Percentiles rank a stretch among this genome's conserved stretches.
phyloP scores from a whole-genome alignment of 257 asterid species.

The Anisodus acutangulus region DNA sequence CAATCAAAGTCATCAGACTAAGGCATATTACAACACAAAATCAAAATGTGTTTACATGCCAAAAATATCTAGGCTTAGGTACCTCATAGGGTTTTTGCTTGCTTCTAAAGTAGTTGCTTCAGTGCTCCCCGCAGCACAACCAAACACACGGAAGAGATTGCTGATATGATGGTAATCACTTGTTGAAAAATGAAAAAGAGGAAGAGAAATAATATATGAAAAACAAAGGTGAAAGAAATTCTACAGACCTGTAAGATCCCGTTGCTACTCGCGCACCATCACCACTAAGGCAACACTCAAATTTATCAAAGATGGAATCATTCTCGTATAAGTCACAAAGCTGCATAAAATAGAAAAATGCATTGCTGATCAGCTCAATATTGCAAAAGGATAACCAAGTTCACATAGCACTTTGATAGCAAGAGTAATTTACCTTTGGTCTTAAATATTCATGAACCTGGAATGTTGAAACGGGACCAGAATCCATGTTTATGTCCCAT shows the following conservation, averaged over 20 bases:
- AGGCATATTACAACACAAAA: conserved; percentile 18
- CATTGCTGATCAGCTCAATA: conserved; percentile 34
- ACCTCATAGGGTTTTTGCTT: conserved; percentile 99
- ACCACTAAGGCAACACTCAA: conserved; percentile 89
- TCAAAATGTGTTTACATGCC: neutral
- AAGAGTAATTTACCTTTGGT: conserved; percentile 66
- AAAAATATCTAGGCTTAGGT: conserved; percentile 25
- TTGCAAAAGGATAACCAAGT: neutral
- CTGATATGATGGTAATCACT: conserved; percentile 50
- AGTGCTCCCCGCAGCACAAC: conserved; percentile 69
- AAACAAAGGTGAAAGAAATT: conserved; percentile 6
- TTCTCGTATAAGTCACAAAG: conserved; percentile 87
- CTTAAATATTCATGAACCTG: conserved; percentile 87
- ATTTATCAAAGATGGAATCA: conserved; percentile 87
- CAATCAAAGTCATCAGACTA: conserved; percentile 29
- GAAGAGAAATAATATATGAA: conserved; percentile 23
- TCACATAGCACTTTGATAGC: neutral
- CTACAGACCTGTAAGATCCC: conserved; percentile 80
- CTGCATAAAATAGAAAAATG: conserved; percentile 49
- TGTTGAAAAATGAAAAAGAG: conserved; percentile 27
- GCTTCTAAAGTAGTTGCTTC: conserved; percentile 97
- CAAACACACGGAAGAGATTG: conserved; percentile 93
- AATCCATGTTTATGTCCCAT: conserved; percentile 91
- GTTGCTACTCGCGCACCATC: conserved; percentile 80
- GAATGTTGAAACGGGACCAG: conserved; percentile 85